phyloP scores from a whole-genome alignment of 2,329 filamentous ascomycete genomes.

The Periconia sp. region DNA sequence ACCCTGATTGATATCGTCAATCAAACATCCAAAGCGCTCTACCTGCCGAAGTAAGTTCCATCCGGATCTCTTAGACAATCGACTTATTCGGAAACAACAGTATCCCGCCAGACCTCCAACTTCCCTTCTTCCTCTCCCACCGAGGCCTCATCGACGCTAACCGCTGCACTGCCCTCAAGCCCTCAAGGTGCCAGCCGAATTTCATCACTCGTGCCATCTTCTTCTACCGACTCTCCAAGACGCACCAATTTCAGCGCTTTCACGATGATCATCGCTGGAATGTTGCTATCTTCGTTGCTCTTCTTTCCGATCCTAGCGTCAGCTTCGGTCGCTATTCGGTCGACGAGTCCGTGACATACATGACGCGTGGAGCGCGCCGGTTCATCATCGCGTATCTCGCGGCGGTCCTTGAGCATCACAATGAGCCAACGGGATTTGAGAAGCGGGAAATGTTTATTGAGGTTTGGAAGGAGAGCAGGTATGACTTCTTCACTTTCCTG shows the following conservation, averaged over 20 bases:
- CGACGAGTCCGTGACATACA: neutral
- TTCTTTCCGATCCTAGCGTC: slow-evolving; percentile 12
- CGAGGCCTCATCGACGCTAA: slow-evolving; percentile 12
- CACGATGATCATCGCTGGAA: slow-evolving; percentile 32
- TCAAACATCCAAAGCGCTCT: slow-evolving; percentile 6
- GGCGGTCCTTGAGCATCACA: slow-evolving; percentile 29
- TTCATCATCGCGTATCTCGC: slow-evolving; percentile 26
- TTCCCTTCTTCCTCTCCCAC: slow-evolving; percentile 26
- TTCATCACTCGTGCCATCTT: slow-evolving; percentile 26
- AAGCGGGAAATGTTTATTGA: slow-evolving; percentile 22
- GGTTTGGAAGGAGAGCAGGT: slow-evolving; percentile 16
- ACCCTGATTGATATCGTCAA: slow-evolving; percentile 17
- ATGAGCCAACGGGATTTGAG: slow-evolving; percentile 13
- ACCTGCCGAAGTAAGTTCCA: slow-evolving; percentile 12
- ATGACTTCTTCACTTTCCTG: slow-evolving; percentile 16
- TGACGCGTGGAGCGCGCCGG: neutral
- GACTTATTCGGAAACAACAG: neutral
- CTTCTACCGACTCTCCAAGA: slow-evolving; percentile 25
- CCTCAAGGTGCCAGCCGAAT: slow-evolving; percentile 10
- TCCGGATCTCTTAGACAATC: neutral
- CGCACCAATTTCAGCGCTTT: slow-evolving; percentile 29
- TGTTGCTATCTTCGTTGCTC: slow-evolving; percentile 21
- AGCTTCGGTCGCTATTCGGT: too few relatives aligned
- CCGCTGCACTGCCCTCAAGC: slow-evolving; percentile 16
- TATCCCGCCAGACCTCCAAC: slow-evolving; percentile 27